A percentile compares a stretch with the other conserved stretches of the same genome.
These are phyloP conservation scores for Neurospora sp. DNA, from an alignment of 495 filamentous ascomycete species.

Conservation along the genomic window DNA sequence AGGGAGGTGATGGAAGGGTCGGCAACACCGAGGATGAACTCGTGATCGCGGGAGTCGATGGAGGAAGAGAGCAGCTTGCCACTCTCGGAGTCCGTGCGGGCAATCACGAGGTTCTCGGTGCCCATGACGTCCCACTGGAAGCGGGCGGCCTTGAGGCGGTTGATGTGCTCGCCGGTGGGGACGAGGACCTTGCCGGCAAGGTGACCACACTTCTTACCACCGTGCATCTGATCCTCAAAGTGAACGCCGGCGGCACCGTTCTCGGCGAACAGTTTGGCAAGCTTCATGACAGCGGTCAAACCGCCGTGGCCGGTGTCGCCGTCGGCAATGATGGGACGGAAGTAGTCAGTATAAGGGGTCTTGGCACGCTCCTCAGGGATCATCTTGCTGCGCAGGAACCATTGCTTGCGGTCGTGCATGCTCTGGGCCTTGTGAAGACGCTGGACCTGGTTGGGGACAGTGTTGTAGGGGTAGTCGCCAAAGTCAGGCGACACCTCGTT, in stretches of 20 bases:
- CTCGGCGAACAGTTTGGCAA: slow-evolving; percentile 97
- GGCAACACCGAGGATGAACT: slow-evolving; percentile 84
- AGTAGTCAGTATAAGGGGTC: slow-evolving; percentile 79
- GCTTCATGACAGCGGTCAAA: slow-evolving; percentile 83
- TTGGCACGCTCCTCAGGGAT: slow-evolving; percentile 56
- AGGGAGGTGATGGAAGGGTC: slow-evolving; percentile 62
- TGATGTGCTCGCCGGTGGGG: slow-evolving; percentile 90
- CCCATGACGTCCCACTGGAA: slow-evolving; percentile 99
- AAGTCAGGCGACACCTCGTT: slow-evolving; percentile 97
- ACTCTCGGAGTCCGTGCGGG: slow-evolving; percentile 89
- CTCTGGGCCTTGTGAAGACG: slow-evolving; percentile 91
- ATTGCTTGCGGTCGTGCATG: slow-evolving; percentile 92
- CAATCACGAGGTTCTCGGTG: slow-evolving; percentile 84
- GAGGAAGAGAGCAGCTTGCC: slow-evolving; percentile 82
- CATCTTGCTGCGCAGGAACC: slow-evolving; percentile 72
- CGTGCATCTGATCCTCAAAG: slow-evolving; percentile 95
- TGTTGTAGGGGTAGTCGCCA: slow-evolving; percentile 98
- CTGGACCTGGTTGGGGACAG: slow-evolving; percentile 96
- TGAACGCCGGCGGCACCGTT: slow-evolving; percentile 94
- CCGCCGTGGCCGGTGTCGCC: slow-evolving; percentile 94
- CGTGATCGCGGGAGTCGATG: slow-evolving; percentile 88
- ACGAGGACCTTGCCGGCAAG: slow-evolving; percentile 94
- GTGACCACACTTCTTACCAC: slow-evolving; percentile 97
- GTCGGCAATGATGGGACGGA: slow-evolving; percentile 94
- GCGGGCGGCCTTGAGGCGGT: slow-evolving; percentile 78